Evolutionary conservation across 2,329 filamentous ascomycete genomes (phyloP).

Genomic region (Aspergillus cejpii): DNA sequence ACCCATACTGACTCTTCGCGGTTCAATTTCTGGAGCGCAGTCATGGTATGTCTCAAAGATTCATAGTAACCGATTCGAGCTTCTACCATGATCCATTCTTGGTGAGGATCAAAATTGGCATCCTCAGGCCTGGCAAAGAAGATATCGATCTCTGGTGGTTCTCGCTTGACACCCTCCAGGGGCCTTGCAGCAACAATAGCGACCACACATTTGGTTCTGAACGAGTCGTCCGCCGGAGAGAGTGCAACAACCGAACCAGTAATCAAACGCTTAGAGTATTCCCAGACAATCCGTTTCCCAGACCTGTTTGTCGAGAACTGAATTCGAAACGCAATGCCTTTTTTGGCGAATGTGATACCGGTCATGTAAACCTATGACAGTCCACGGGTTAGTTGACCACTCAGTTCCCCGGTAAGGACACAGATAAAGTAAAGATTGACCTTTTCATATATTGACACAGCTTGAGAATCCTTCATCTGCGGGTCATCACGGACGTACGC

Average conservation of each 20-base stretch:
- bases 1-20: conserved; percentile 42
- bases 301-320: conserved; percentile 63
- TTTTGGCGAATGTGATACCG: conserved; percentile 56
- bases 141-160: conserved; percentile 67
- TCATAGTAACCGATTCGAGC: conserved; percentile 69
- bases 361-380: conserved; percentile 55
- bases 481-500: conserved; percentile 49
- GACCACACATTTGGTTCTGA: conserved; percentile 59
- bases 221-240: conserved; percentile 52
- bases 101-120: conserved; percentile 60
- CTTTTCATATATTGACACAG: conserved; percentile 62
- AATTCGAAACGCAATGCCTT: conserved; percentile 60
- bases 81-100: conserved; percentile 73
- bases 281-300: conserved; percentile 62
- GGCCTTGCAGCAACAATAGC: conserved; percentile 67
- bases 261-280: conserved; percentile 53
- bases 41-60: conserved; percentile 63
- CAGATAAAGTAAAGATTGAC: conserved; percentile 35
- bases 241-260: conserved; percentile 52
- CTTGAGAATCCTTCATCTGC: conserved; percentile 50
- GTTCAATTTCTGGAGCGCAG: conserved; percentile 61
- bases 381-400: background rate
- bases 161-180: conserved; percentile 55
- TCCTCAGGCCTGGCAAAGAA: conserved; percentile 60
- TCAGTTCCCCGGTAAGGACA: background rate